Conservation (phyloP, 495 filamentous ascomycete species). For the Aspergillus carlsbadensis region DNA sequence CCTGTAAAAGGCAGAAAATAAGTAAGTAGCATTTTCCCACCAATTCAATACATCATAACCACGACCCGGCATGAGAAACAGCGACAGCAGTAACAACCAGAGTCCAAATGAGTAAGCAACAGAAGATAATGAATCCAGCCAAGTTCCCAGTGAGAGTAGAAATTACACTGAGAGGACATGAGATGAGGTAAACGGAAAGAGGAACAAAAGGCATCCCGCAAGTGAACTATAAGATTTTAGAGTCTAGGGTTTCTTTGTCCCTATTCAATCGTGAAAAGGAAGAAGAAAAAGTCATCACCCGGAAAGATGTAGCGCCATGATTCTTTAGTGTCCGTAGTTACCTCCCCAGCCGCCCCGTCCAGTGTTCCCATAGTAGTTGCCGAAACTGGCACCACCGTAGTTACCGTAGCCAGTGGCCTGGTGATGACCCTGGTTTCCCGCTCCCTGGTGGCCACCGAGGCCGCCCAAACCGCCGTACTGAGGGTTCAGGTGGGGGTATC, state of each 20-base stretch:
- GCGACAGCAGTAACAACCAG: slow-evolving; percentile 7
- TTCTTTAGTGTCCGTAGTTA: slow-evolving; percentile 58
- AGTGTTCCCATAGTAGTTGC: slow-evolving; percentile 52
- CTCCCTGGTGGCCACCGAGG: slow-evolving; percentile 63
- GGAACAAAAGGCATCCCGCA: slow-evolving; percentile 12
- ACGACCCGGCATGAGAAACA: slow-evolving; percentile 20
- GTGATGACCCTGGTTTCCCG: slow-evolving; percentile 60
- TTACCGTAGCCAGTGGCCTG: slow-evolving; percentile 51
- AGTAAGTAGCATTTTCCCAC: slow-evolving; percentile 21
- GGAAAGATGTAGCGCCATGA: slow-evolving; percentile 38
- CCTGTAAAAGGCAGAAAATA: slow-evolving; percentile 11
- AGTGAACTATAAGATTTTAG: slow-evolving; percentile 25
- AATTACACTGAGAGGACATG: slow-evolving; percentile 36
- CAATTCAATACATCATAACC: slow-evolving; percentile 26
- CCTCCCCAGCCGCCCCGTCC: slow-evolving; percentile 68
- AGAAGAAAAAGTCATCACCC: slow-evolving; percentile 32
- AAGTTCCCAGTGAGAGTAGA: slow-evolving; percentile 49
- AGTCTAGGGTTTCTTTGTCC: slow-evolving; percentile 21
- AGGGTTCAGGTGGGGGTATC: slow-evolving; percentile 74
- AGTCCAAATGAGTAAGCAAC: slow-evolving; percentile 6
- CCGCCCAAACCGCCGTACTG: slow-evolving; percentile 71
- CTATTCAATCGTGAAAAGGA: slow-evolving; percentile 25
- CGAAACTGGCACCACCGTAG: slow-evolving; percentile 53
- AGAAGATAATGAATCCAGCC: slow-evolving; percentile 34
- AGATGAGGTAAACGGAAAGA: background rate